A percentile compares a stretch with the other conserved stretches of the same genome.
phyloP scores from a whole-genome alignment of 1,139 yeast genomes.

The Torulaspora globosa region DNA sequence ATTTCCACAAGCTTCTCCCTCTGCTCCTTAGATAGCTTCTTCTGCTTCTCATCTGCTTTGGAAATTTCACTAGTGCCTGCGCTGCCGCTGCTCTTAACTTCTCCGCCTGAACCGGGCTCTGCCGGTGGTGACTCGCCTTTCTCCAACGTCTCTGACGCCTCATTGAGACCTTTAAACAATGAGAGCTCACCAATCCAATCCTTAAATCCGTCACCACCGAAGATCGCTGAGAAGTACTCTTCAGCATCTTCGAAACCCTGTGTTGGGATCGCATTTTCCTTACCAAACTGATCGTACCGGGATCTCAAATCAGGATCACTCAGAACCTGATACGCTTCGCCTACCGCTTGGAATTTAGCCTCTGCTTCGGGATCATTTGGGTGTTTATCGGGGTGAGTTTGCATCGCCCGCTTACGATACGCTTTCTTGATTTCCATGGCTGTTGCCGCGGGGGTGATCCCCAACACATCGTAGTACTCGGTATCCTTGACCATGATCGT shows the following conservation, averaged over 20 bases:
- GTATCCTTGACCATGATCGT: constrained; percentile 84
- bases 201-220: constrained; percentile 74
- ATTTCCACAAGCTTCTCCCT: constrained; percentile 51
- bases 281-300: constrained; percentile 62
- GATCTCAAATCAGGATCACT: constrained; percentile 58
- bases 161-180: constrained; percentile 55
- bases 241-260: constrained; percentile 70
- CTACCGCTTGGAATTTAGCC: constrained; percentile 59
- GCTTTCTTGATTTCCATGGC: constrained; percentile 87
- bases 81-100: constrained; percentile 1
- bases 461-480: constrained; percentile 76
- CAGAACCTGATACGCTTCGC: constrained; percentile 66
- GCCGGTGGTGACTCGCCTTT: constrained; percentile 19
- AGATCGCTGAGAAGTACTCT: constrained; percentile 64
- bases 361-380: constrained; percentile 79
- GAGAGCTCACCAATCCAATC: constrained; percentile 75
- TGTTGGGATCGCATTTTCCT: constrained; percentile 61
- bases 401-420: constrained; percentile 82
- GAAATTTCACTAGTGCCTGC: constrained; percentile 10
- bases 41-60: constrained; percentile 13
- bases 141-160: constrained; percentile 51
- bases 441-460: constrained; percentile 65
- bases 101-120: constrained; percentile 9
- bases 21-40: constrained; percentile 47
- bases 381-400: constrained; percentile 92